Evolutionary conservation across 1,284 basidiomycete genomes (phyloP).

Genomic region (Cystobasidium slooffiae): DNA sequence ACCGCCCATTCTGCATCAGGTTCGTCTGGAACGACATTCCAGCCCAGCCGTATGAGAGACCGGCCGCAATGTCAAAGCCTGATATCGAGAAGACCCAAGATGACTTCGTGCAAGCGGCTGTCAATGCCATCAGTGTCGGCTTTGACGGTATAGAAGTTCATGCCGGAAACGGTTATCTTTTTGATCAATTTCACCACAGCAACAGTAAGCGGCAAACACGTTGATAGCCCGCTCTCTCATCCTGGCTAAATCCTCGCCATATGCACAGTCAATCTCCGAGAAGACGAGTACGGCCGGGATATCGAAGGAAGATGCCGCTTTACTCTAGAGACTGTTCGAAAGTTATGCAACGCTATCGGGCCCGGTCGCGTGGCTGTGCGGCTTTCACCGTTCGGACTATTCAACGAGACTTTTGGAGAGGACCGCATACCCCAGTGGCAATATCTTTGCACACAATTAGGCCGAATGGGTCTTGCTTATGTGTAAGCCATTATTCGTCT

Average conservation of each 20-base stretch:
- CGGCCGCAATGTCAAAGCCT: constrained; percentile 44
- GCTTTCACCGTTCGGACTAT: constrained; percentile 54
- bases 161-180: constrained; percentile 60
- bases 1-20: constrained; percentile 6
- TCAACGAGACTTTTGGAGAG: constrained; percentile 52
- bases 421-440: constrained; percentile 53
- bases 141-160: constrained; percentile 56
- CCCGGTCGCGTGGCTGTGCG: constrained; percentile 51
- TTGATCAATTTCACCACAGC: constrained; percentile 66
- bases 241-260: background rate
- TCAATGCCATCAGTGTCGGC: constrained; percentile 47
- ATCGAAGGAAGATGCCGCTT: constrained; percentile 65
- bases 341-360: constrained; percentile 44
- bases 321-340: constrained; percentile 58
- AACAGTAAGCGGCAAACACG: constrained; percentile 44
- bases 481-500: constrained; percentile 22
- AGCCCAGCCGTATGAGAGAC: constrained; percentile 47
- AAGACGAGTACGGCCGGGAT: constrained; percentile 65
- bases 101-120: constrained; percentile 42
- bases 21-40: constrained; percentile 43
- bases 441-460: constrained; percentile 50
- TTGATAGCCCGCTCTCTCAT: background rate
- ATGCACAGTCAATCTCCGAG: constrained; percentile 61
- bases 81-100: constrained; percentile 40
- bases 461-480: constrained; percentile 44